A percentile compares a stretch with the other conserved stretches of the same genome.
Evolutionary conservation across 305 asterid genomes (phyloP).

Genomic region (Rubia peregrina): DNA sequence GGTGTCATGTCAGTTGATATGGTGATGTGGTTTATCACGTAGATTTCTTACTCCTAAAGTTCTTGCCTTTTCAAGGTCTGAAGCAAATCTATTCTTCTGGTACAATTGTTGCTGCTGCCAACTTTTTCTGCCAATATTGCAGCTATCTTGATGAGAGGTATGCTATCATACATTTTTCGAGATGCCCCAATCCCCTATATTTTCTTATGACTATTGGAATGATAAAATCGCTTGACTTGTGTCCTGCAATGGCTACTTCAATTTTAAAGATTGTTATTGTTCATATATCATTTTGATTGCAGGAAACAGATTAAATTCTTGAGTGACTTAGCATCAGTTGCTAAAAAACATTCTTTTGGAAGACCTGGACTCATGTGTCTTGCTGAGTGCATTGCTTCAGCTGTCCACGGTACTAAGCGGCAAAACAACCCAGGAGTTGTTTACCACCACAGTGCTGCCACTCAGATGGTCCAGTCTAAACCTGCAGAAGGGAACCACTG

Average conservation of each 20-base stretch:
- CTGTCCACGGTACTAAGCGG: conserved; percentile 49
- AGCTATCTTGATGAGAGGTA: conserved; percentile 64
- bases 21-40: background rate
- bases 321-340: conserved; percentile 48
- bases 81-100: conserved; percentile 72
- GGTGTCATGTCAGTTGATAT: conserved; percentile 3
- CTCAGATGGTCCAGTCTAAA: conserved; percentile 31
- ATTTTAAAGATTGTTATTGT: background rate
- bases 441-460: conserved; percentile 22
- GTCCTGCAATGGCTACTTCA: background rate
- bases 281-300: conserved; percentile 17
- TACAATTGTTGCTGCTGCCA: conserved; percentile 62
- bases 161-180: conserved; percentile 11
- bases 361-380: conserved; percentile 94
- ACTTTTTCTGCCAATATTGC: conserved; percentile 51
- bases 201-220: background rate
- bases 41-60: background rate
- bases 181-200: background rate
- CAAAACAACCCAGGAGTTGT: conserved; percentile 24
- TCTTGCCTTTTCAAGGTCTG: conserved; percentile 41
- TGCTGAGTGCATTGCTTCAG: conserved; percentile 71
- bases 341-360: conserved; percentile 66
- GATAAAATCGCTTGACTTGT: background rate
- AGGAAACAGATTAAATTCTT: conserved; percentile 59
- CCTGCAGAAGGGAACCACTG: conserved; percentile 28